Conservation (phyloP, 805 yeast species). For the Nakazawaea molendinolei region DNA sequence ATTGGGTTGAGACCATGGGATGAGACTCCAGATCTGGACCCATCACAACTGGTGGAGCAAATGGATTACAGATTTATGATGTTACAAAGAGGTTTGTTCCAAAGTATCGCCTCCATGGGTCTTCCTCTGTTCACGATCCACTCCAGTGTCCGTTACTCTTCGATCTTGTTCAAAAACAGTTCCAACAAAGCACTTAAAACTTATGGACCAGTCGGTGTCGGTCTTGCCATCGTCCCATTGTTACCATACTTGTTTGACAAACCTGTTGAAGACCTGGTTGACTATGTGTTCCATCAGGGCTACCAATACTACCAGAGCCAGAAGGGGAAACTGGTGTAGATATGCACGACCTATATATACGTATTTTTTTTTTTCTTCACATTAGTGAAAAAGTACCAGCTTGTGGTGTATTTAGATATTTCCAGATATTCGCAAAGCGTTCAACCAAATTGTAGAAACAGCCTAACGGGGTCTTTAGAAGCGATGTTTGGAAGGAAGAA, state of each 20-base stretch:
- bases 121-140: constrained; percentile 84
- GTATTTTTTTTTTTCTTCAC: too few relatives aligned
- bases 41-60: constrained; percentile 33
- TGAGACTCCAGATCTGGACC: constrained; percentile 33
- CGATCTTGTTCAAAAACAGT: constrained; percentile 51
- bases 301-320: constrained; percentile 22
- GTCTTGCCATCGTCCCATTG: constrained; percentile 69
- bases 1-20: constrained; percentile 70
- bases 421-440: too few relatives aligned
- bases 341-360: too few relatives aligned
- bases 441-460: too few relatives aligned
- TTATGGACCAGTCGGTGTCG: constrained; percentile 76
- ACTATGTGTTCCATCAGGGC: constrained; percentile 50
- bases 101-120: constrained; percentile 79
- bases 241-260: constrained; percentile 77
- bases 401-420: too few relatives aligned
- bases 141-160: constrained; percentile 64
- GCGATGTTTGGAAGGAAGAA: constrained; percentile 12
- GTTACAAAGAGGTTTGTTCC: constrained; percentile 71
- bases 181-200: constrained; percentile 40
- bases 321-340: too few relatives aligned
- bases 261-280: constrained; percentile 70
- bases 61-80: constrained; percentile 64
- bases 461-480: not conserved
- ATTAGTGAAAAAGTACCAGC: too few relatives aligned